Evolutionary conservation across 805 yeast species (phyloP), one percentile per base, ranked within the genome.

Genomic region (Wickerhamiella australiensis): DNA sequence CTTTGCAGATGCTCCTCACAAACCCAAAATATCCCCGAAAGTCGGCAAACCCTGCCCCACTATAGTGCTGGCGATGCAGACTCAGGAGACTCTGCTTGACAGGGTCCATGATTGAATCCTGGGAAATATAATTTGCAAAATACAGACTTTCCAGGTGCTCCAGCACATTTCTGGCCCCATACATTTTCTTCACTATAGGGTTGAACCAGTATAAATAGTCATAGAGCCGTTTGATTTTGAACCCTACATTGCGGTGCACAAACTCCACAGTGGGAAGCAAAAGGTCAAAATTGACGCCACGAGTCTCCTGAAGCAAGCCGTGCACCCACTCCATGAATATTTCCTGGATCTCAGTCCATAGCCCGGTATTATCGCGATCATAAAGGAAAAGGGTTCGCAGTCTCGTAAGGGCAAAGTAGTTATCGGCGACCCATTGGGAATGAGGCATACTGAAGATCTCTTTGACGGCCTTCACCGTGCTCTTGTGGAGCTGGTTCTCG

Each of bases 161-260:
- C 21, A 12, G 18, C n/a, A 33, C 38, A 11, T 33, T 33, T 15
- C 11, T 33, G 9, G 38, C 18, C 5, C 47, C 47, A 13, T 33
- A 15, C 31, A 35, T 6, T 21, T 25, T 41, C 8, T 13, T 23
- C 12, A 41, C 44, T 6, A 21, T 41, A 8, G 47, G 17, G n/a
- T 45, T 45, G 31, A 45, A 45, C 47, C 47, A 45, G 42, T 45
- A 45, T 3, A 45, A 26, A 11, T 23, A 23, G 22, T 45, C 29
- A 5, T 45, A 37, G 9, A 45, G 31, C n/a, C 21, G 42, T 11
- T n/a, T 9, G 8, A 23, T 20, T 15, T 33, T 45, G 18, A 5
- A 7, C n/a, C 23, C 35, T 33, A 33, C 9, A 22, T 35, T 45
- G 13, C n/a, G 33, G 31, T 35, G 47, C 15, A 45, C 47, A 13